phyloP scores from a whole-genome alignment of 768 basidiomycete genomes.

The Lactifluus pinguis region DNA sequence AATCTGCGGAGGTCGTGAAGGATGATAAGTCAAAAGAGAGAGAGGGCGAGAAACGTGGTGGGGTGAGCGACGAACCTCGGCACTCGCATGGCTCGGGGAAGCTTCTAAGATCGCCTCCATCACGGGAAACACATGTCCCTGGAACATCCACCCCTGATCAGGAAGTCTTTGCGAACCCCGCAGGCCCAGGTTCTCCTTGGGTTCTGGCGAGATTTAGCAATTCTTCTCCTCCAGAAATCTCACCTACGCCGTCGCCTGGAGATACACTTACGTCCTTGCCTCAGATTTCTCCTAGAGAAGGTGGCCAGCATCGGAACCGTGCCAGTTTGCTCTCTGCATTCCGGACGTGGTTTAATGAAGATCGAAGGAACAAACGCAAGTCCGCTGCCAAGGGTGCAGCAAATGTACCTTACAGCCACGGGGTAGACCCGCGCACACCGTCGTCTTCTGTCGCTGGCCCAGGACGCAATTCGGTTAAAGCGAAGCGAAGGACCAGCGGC shows the following conservation, averaged over 20 bases:
- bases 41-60: constrained; percentile 34
- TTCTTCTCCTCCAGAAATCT: constrained; percentile 28
- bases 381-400: constrained; percentile 23
- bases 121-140: constrained; percentile 37
- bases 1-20: constrained; percentile 63
- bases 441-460: constrained; percentile 2
- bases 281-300: constrained; percentile 29
- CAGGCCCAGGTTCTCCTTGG: constrained; percentile 52
- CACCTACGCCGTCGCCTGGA: constrained; percentile 46
- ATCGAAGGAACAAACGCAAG: constrained; percentile 79
- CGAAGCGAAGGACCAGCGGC: constrained; percentile 43
- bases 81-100: constrained; percentile 61
- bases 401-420: constrained; percentile 2
- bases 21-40: constrained; percentile 44
- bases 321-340: constrained; percentile 81
- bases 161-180: constrained; percentile 26
- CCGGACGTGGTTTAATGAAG: constrained; percentile 88
- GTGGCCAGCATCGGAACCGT: constrained; percentile 45
- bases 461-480: constrained; percentile 28
- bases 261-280: constrained; percentile 42
- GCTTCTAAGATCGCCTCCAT: constrained; percentile 61
- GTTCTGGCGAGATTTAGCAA: constrained; percentile 33
- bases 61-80: constrained; percentile 48
- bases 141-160: constrained; percentile 42
- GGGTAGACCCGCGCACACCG: constrained; percentile 9